Base-by-base conservation (phyloP, 163 green algal species). In the Scenedesmus sp. region DNA sequence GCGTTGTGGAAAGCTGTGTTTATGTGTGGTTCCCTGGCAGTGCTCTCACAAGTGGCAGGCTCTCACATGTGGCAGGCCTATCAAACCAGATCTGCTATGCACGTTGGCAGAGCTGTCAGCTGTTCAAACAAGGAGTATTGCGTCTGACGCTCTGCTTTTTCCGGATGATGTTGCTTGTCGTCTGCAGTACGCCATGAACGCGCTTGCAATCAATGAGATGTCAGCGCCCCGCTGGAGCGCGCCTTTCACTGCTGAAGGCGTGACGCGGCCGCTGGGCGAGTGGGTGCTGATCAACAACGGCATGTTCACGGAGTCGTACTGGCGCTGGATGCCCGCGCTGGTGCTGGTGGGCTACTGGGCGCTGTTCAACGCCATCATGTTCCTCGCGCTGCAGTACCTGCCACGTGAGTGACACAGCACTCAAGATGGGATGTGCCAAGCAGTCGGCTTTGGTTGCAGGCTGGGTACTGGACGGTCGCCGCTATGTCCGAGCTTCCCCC, bases 191-290 rank as follows among this genome's bases (percentile, higher is more conserved):
- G 88, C 92, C 15, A 94, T 95, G 80, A 92, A 91, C 37, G 94
- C 95, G 0, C 78, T 98, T 43, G 91, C 91, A 20, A 92, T 96
- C 89, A 98, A 98, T 83, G 96, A 98, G 92, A 97, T 98, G 85
- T 92, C 81, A 0, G 89, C 93, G 7, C 44, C 89, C 0, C 91
- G 94, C 1, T 97, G 96, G 95, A n/a, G 92, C 42, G 85, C 20
- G 0, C 42, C 85, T 18, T 46, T 86, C 80, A 79, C 92, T 18
- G 76, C 51, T 24, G 86, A 81, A 22, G 84, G 35, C 33, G 40
- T 89, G n/a, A 87, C 82, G 15, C 46, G 35, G 1, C 90, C 93
- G 0, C 42, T 97, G 89, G 95, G 95, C 26, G 33, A 93, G 18
- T 86, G 89, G 20, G 83, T 95, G 33, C 94, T 97, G 59, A 37